phyloP scores from a whole-genome alignment of 169 alveolate genomes.

The Plasmodium berghei region DNA sequence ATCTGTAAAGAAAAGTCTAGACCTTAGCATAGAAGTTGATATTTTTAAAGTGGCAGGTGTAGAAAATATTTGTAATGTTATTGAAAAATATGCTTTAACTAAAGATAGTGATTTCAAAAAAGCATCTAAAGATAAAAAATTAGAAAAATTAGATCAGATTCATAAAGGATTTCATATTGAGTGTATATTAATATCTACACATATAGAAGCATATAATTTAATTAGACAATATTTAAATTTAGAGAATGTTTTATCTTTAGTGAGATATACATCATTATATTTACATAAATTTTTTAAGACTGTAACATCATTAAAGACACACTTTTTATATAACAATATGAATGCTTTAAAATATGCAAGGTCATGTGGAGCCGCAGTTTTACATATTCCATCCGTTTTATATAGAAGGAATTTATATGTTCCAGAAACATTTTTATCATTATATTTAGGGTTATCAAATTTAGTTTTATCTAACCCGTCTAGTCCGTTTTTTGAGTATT shows the following conservation, averaged over 20 bases:
- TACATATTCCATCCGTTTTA: constrained; percentile 66
- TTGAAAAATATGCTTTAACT: constrained; percentile 14
- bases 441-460: constrained; percentile 69
- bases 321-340: constrained; percentile 25
- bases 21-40: constrained; percentile 34
- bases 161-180: constrained; percentile 46
- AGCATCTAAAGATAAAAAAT: not conserved
- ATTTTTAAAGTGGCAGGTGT: constrained; percentile 28
- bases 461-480: constrained; percentile 73
- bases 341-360: constrained; percentile 27
- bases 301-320: constrained; percentile 26
- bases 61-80: constrained; percentile 48
- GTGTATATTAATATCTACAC: constrained; percentile 47
- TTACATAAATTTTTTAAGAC: constrained; percentile 62
- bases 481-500: constrained; percentile 74
- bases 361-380: constrained; percentile 41
- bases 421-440: constrained; percentile 74
- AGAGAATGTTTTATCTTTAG: constrained; percentile 56
- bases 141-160: not conserved
- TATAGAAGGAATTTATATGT: constrained; percentile 54
- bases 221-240: constrained; percentile 67
- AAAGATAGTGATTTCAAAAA: not conserved
- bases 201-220: constrained; percentile 51
- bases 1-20: constrained; percentile 33
- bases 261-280: constrained; percentile 75